phyloP scores from a whole-genome alignment of 1,284 basidiomycete genomes.

The Entoloma clypeatum region DNA sequence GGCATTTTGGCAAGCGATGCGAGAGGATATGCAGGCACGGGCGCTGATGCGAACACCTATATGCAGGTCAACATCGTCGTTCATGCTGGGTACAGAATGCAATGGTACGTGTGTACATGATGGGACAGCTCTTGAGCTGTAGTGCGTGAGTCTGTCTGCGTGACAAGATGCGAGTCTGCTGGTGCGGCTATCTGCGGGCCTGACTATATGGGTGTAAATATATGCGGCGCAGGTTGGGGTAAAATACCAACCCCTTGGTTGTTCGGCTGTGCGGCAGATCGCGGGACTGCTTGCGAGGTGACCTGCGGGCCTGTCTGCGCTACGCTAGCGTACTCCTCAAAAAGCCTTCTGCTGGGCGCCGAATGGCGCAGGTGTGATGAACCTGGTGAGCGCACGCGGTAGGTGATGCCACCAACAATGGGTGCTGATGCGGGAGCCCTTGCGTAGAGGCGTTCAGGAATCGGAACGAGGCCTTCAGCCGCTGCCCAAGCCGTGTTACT shows the following conservation, averaged over 20 bases:
- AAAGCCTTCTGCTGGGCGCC: not conserved
- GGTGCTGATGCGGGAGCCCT: not conserved
- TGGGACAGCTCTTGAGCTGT: too few relatives aligned
- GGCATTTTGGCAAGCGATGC: too few relatives aligned
- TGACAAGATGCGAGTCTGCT: not conserved
- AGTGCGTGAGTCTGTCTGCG: conserved; percentile 1
- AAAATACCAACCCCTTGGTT: too few relatives aligned
- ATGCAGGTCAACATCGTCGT: too few relatives aligned
- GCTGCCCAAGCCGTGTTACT: not conserved
- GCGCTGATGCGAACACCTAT: too few relatives aligned
- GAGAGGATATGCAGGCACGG: too few relatives aligned
- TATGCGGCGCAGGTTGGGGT: too few relatives aligned
- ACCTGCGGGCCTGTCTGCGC: conserved; percentile 1
- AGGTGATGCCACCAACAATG: not conserved
- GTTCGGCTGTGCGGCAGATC: too few relatives aligned
- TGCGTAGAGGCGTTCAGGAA: not conserved
- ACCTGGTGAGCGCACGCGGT: not conserved
- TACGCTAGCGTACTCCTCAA: not conserved
- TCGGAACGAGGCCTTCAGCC: not conserved
- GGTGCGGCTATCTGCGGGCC: not conserved
- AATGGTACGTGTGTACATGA: too few relatives aligned
- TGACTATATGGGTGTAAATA: not conserved
- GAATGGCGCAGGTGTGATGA: not conserved
- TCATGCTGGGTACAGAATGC: too few relatives aligned
- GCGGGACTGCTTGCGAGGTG: too few relatives aligned